Evolutionary conservation across 2,329 filamentous ascomycete species (phyloP), one percentile per base, ranked within the genome.

Genomic region (Emydomyces testavorans): DNA sequence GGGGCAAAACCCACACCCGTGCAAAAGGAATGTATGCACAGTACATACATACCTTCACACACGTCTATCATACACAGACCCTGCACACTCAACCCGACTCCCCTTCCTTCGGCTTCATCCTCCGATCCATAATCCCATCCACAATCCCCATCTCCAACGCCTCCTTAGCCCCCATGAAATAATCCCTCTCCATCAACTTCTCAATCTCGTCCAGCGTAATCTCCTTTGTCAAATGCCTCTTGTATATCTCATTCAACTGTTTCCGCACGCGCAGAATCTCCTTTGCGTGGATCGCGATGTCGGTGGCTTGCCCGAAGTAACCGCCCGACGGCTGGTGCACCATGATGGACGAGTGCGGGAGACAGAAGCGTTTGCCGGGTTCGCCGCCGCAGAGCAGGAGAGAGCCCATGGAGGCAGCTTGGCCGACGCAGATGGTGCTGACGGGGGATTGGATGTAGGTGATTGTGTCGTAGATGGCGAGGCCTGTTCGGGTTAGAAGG

Each of bases 381-480:
- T 86, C 79, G 16, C 93, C 92, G 39, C 90, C 92, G 40, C 85
- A 83, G 0, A 98, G 78, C 1, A 98, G 73, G 20, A 98, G 74
- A 1, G 83, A 87, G 4, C 89, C 92, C 92, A 98, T 98, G 2
- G 84, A 92, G 1, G 92, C 90, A 0, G 93, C 92, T 59, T 93
- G 86, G 6, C 92, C 92, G 36, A 98, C 78, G 61, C 92, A 96
- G 24, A 98, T 92, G 0, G 92, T 98, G 36, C 84, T 90, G 0
- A 98, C 88, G 1, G 90, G 87, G 2, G 85, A 85, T 52, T 83
- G 81, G 62, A 98, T 96, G 66, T 98, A 98, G 57, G 83, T 81
- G 90, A 98, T 96, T 10, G 92, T 98, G 65, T 98, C 92, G 74
- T 98, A 98, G 60, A 98, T 96, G 21, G 92, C 89, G 51, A 82